Base-by-base conservation (phyloP, 768 basidiomycete genomes). In the Exidia glandulosa region DNA sequence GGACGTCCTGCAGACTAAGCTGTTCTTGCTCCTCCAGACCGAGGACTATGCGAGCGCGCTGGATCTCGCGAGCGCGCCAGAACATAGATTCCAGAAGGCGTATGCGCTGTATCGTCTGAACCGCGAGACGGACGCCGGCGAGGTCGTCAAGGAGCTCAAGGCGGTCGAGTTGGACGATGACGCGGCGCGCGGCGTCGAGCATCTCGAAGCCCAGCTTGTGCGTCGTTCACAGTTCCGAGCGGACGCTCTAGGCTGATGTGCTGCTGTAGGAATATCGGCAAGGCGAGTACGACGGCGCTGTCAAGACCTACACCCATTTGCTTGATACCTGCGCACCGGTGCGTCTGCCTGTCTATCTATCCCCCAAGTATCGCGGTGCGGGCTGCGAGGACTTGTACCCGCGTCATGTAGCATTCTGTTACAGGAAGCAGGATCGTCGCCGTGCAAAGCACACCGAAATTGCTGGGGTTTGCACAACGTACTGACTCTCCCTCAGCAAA, bases 121-220 rank as follows among this genome's bases (percentile, higher is more conserved):
- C 59, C 79, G 79, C 57, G 87, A 90, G 72, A 70, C 73, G 1
- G 88, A 92, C 58, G 88, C 91, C 16, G 68, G 72, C 61, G 73
- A 71, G 9, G 73, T 85, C 31, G 69, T 94, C 25, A 57, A 31
- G 0, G 69, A 65, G 54, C 72, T 86, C 65, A 83, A 81, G 68
- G 72, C 71, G 25, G n/a, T n/a, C n/a, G 70, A 70, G 23, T 64
- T 66, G 32, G 78, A 72, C 9, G 72, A 75, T n/a, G 56, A 62
- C 13, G 77, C 76, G 58, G 79, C 84, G 63, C 75, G 89, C 62
- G 89, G 87, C 13, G 76, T 83, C 36, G 66, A 82, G 50, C 90
- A 94, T 73, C 76, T 96, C 16, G 88, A 93, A 69, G 93, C 92
- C 31, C 94, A 96, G 69, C 74, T 94, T 72, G 94, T 91, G 69